Conservation (phyloP, 176 grass and related monocot species). For the Echinochloa phyllopogon region DNA sequence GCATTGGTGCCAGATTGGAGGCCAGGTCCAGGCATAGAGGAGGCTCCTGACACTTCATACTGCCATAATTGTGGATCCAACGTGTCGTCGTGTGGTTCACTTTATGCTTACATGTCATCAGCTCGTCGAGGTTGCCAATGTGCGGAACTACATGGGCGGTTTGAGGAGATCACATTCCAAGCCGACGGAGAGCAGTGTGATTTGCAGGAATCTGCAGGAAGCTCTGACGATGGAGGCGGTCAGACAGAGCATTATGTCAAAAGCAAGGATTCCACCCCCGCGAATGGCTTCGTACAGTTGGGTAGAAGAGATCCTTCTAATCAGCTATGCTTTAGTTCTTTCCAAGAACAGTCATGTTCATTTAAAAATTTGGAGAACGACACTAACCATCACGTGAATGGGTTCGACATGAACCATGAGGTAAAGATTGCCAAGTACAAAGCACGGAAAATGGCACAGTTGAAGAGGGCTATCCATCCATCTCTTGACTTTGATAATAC, state of each 20-base stretch:
- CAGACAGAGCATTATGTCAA: constrained; percentile 44
- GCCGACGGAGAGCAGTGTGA: constrained; percentile 44
- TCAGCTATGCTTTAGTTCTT: constrained; percentile 55
- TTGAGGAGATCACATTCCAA: constrained; percentile 84
- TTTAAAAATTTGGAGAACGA: constrained; percentile 42
- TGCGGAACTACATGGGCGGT: constrained; percentile 60
- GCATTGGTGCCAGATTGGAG: constrained; percentile 85
- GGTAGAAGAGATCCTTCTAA: constrained; percentile 40
- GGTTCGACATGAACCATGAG: constrained; percentile 54
- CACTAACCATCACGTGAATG: constrained; percentile 15
- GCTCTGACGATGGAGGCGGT: constrained; percentile 47
- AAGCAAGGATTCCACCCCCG: constrained; percentile 41
- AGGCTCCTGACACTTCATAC: constrained; percentile 51
- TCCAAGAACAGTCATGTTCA: constrained; percentile 48
- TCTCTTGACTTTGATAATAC: constrained; percentile 55
- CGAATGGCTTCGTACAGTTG: constrained; percentile 48
- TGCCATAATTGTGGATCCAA: constrained; percentile 75
- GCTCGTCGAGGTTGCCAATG: constrained; percentile 49
- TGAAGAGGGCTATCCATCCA: constrained; percentile 62
- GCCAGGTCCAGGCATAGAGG: constrained; percentile 79
- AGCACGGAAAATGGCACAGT: constrained; percentile 45
- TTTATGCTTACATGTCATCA: constrained; percentile 72
- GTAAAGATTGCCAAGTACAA: constrained; percentile 59
- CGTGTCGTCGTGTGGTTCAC: constrained; percentile 69
- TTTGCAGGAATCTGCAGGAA: constrained; percentile 36